Evolutionary conservation across 352 stramenopile species (phyloP).

Genomic region (Hyaloperonospora brassicae): DNA sequence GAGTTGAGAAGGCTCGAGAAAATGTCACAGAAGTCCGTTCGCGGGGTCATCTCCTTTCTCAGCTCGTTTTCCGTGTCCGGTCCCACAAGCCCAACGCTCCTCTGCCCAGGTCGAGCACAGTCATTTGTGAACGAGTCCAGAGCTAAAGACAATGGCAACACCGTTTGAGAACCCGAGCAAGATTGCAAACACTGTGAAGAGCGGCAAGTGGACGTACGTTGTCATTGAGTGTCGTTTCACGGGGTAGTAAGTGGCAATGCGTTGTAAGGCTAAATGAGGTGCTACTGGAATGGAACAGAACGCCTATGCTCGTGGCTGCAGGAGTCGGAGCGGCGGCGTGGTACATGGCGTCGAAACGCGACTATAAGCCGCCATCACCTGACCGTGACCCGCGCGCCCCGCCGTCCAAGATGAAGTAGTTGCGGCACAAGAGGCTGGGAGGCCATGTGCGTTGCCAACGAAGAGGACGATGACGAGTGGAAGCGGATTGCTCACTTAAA

Average conservation of each 20-base stretch:
- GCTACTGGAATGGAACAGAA: constrained; percentile 7
- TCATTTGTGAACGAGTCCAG: constrained; percentile 10
- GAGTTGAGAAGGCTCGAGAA: no score
- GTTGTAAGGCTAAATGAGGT: neutral
- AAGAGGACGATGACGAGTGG: neutral
- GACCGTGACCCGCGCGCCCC: constrained; percentile 19
- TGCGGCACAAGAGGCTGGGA: neutral
- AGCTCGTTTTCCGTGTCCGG: neutral
- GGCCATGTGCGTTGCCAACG: neutral
- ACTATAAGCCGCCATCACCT: constrained; percentile 5
- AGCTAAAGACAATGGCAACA: constrained; percentile 14
- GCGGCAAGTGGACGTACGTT: constrained; percentile 26
- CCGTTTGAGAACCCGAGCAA: constrained; percentile 27
- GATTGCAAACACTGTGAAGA: constrained; percentile 28
- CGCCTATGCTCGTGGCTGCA: constrained; percentile 20
- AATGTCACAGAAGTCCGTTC: no score
- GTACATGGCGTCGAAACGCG: constrained; percentile 26
- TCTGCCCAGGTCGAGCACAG: no score
- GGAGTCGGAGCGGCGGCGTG: constrained; percentile 24
- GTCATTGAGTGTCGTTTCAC: neutral
- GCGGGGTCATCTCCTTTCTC: neutral
- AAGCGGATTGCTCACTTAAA: neutral
- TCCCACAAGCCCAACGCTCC: constrained; percentile 1
- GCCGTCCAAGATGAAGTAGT: constrained; percentile 27
- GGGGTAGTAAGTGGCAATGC: neutral